Evolutionary conservation across 2,329 filamentous ascomycete species (phyloP).

Genomic region (Aspergillus piperis): DNA sequence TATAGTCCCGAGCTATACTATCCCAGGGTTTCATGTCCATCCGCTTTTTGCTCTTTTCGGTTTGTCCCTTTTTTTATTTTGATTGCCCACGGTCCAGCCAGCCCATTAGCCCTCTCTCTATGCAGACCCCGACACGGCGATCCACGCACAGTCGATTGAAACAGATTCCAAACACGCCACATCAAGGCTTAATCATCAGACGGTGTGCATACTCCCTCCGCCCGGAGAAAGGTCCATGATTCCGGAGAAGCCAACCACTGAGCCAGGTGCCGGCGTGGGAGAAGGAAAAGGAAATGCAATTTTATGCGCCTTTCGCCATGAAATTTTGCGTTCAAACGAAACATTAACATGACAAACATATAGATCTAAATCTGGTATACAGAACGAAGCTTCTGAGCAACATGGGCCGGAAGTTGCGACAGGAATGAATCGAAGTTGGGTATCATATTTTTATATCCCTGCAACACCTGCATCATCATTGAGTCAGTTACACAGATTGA

Average conservation of each 20-base stretch:
- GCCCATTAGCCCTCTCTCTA: conserved; percentile 15
- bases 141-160: conserved; percentile 9
- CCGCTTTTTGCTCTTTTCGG: neutral
- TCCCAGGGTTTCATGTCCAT: conserved; percentile 8
- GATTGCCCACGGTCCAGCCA: neutral
- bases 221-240: neutral
- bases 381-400: conserved; percentile 45
- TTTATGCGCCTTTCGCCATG: conserved; percentile 29
- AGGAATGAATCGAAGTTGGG: conserved; percentile 51
- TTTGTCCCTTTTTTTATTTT: neutral
- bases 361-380: conserved; percentile 44
- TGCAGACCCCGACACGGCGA: conserved; percentile 8
- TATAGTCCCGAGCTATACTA: conserved; percentile 16
- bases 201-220: neutral
- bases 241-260: neutral
- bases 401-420: conserved; percentile 41
- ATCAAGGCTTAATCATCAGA: neutral
- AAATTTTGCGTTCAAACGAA: conserved; percentile 18
- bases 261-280: neutral
- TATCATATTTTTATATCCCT: conserved; percentile 52
- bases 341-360: conserved; percentile 20
- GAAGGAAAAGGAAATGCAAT: conserved; percentile 15
- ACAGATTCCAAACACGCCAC: conserved; percentile 8
- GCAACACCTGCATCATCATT: conserved; percentile 37
- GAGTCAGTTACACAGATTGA: neutral